Percentiles rank a stretch among this genome's conserved stretches.
phyloP scores from a whole-genome alignment of 1,139 yeast genomes.

The Yamadazyma songkhlaensis region DNA sequence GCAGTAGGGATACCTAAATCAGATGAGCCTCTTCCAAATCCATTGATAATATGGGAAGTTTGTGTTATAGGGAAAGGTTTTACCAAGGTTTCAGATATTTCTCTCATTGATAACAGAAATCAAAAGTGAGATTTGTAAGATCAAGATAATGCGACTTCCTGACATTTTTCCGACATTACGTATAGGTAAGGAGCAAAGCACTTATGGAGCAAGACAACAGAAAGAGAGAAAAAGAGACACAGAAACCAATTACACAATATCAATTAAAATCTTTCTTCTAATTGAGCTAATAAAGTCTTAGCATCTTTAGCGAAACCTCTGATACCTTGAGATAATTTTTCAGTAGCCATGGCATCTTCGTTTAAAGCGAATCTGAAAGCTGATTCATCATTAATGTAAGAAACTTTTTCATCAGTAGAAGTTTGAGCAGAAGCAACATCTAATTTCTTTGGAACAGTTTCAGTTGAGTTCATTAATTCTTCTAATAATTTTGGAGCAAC shows the following conservation, averaged over 20 bases:
- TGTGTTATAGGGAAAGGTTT: conserved; percentile 68
- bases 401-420: conserved; percentile 63
- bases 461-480: conserved; percentile 78
- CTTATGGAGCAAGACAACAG: neutral
- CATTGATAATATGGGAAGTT: conserved; percentile 63
- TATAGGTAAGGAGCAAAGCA: neutral
- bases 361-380: conserved; percentile 87
- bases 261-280: conserved; percentile 66
- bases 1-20: conserved; percentile 97
- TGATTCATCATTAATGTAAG: conserved; percentile 83
- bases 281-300: conserved; percentile 72
- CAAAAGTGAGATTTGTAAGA: neutral
- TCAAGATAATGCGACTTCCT: no score
- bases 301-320: conserved; percentile 96
- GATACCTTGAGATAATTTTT: conserved; percentile 96
- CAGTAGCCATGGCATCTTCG: conserved; percentile 99
- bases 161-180: no score
- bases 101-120: conserved; percentile 7
- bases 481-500: conserved; percentile 92
- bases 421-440: conserved; percentile 56
- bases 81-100: conserved; percentile 15
- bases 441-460: conserved; percentile 75
- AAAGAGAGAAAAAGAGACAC: neutral
- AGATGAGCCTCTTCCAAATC: conserved; percentile 93
- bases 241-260: neutral